Percentiles rank a stretch among this genome's conserved stretches.
phyloP scores from a whole-genome alignment of 805 yeast genomes.

The Spathaspora passalidarum region DNA sequence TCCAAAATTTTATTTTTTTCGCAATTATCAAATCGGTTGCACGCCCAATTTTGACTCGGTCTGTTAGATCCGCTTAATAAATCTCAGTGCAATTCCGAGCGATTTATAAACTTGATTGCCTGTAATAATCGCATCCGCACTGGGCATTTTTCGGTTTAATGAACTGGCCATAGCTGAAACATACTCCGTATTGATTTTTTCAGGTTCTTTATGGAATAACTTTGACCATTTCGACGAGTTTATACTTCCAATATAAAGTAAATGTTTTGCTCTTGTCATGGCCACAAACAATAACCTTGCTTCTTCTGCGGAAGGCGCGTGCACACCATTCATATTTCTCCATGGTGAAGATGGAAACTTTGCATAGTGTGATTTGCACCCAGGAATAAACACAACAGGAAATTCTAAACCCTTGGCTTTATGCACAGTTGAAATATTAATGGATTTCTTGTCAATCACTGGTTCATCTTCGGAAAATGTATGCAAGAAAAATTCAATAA shows the following conservation, averaged over 20 bases:
- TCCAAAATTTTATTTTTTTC: not conserved
- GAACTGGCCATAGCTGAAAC: not conserved
- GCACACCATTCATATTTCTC: not conserved
- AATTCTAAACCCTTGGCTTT: constrained; percentile 74
- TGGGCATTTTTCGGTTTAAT: not conserved
- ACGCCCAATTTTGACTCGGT: not conserved
- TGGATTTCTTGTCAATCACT: constrained; percentile 21
- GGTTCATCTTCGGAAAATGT: constrained; percentile 39
- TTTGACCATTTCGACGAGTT: not conserved
- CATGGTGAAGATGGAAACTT: constrained; percentile 1
- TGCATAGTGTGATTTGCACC: constrained; percentile 5
- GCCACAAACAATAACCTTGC: constrained; percentile 60
- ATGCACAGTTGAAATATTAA: constrained; percentile 67
- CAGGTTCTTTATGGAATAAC: not conserved
- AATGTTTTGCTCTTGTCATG: constrained; percentile 56
- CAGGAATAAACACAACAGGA: constrained; percentile 58
- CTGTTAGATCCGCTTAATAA: not conserved
- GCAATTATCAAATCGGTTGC: not conserved
- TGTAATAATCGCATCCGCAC: not conserved
- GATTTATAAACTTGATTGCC: constrained; percentile 2
- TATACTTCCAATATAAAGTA: constrained; percentile 35
- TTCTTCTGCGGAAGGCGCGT: constrained; percentile 9
- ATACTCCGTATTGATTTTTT: not conserved
- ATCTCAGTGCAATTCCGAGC: not conserved
- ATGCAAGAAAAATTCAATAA: constrained; percentile 39